Conservation (phyloP, 2,329 filamentous ascomycete species). For the Fusarium chuoi region DNA sequence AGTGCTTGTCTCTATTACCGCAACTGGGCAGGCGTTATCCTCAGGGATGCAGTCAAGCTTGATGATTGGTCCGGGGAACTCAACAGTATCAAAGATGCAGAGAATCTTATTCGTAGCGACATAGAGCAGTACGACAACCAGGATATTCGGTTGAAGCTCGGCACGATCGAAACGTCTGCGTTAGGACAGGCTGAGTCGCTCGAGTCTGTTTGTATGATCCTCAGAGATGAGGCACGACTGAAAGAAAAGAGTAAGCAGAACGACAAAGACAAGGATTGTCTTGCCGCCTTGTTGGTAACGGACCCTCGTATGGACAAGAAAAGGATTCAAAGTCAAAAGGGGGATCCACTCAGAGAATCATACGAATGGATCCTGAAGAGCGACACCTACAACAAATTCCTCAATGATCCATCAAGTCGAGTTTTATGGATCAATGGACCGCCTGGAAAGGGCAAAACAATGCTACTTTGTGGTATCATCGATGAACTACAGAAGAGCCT, state of each 20-base stretch:
- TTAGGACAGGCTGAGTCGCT: fast-evolving
- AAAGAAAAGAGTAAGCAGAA: fast-evolving
- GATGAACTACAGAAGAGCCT: fast-evolving
- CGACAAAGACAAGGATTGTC: fast-evolving
- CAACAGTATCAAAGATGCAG: not conserved
- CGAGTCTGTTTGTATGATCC: fast-evolving
- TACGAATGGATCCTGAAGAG: not conserved
- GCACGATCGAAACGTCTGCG: fast-evolving
- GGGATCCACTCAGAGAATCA: fast-evolving
- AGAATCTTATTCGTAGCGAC: fast-evolving
- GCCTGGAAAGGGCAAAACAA: fast-evolving
- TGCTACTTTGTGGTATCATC: fast-evolving
- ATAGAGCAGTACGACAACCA: not conserved
- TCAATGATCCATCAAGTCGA: fast-evolving
- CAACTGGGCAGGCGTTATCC: fast-evolving
- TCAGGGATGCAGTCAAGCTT: not conserved
- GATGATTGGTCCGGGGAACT: not conserved
- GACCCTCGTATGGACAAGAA: not conserved
- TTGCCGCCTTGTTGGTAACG: fast-evolving
- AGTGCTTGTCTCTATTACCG: not conserved
- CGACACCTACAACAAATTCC: fast-evolving
- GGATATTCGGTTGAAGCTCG: fast-evolving
- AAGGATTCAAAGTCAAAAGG: not conserved
- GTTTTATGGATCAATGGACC: not conserved
- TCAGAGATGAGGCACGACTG: fast-evolving